Percentiles rank a stretch among this genome's conserved stretches.
Evolutionary conservation across 768 basidiomycete genomes (phyloP).

Genomic region (Lactarius sanguifluus): DNA sequence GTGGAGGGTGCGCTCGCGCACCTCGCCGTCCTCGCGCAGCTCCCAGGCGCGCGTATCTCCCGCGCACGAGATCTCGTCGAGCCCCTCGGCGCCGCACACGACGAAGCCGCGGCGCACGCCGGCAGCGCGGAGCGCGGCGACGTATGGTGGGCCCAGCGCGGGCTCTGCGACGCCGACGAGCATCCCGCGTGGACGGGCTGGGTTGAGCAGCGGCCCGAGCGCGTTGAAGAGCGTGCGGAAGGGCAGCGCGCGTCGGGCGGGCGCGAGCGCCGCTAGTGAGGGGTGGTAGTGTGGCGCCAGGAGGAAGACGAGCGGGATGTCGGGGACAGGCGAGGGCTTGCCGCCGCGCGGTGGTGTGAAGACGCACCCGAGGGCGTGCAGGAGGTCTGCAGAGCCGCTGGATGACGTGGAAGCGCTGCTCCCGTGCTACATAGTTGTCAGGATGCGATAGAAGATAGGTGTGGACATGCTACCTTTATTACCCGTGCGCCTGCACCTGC

Average conservation of each 20-base stretch:
- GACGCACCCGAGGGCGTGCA: constrained; percentile 77
- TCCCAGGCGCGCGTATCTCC: constrained; percentile 88
- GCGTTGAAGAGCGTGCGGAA: constrained; percentile 98
- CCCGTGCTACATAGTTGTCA: constrained; percentile 65
- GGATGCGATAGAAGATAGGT: constrained; percentile 3
- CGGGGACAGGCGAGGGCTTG: constrained; percentile 55
- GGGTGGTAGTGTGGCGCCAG: constrained; percentile 95
- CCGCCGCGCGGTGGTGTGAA: constrained; percentile 65
- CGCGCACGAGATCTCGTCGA: constrained; percentile 96
- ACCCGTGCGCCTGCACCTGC: constrained; percentile 93
- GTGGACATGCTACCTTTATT: constrained; percentile 60
- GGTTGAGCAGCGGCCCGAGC: constrained; percentile 92
- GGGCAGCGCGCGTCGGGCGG: constrained; percentile 81
- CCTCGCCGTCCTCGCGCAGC: constrained; percentile 58
- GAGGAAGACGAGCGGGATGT: constrained; percentile 86
- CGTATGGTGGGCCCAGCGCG: constrained; percentile 80
- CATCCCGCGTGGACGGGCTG: constrained; percentile 82
- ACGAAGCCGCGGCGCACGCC: constrained; percentile 85
- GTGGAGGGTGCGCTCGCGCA: constrained; percentile 60
- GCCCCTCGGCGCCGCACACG: constrained; percentile 86
- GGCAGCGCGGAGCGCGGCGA: constrained; percentile 64
- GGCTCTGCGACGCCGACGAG: constrained; percentile 86
- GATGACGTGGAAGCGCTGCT: constrained; percentile 88
- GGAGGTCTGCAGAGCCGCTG: constrained; percentile 91
- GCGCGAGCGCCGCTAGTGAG: constrained; percentile 73